Percentiles rank a stretch among this genome's conserved stretches.
Evolutionary conservation across 352 stramenopile species (phyloP).

Genomic region (Pythium aristosporum): DNA sequence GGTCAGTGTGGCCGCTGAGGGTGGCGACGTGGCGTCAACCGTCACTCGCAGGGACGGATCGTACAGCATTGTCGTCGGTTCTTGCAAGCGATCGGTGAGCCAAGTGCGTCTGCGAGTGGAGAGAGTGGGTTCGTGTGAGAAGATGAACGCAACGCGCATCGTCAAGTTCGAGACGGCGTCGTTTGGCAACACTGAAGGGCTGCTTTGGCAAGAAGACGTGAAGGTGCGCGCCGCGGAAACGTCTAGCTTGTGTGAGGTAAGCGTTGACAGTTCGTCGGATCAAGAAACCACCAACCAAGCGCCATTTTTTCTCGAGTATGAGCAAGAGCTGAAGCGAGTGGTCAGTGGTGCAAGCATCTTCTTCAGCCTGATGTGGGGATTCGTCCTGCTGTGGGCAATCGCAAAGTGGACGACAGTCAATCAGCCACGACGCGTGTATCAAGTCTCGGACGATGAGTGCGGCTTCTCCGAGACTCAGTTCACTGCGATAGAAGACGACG

Average conservation of each 20-base stretch:
- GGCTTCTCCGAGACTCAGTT: not conserved
- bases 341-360: not conserved
- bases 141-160: slow-evolving; percentile 13
- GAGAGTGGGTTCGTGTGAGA: slow-evolving; percentile 4
- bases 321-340: not conserved
- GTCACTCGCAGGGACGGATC: slow-evolving; percentile 14
- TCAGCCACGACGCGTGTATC: not conserved
- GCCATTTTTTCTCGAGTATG: not conserved
- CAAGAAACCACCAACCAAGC: not conserved
- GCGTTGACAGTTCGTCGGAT: not conserved
- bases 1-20: slow-evolving; percentile 3
- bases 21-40: not conserved
- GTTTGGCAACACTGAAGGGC: not conserved
- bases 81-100: not conserved
- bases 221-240: slow-evolving; percentile 1
- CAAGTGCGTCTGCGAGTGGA: slow-evolving; percentile 1
- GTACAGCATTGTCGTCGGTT: slow-evolving; percentile 17
- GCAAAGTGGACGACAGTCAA: slow-evolving; percentile 12
- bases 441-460: not conserved
- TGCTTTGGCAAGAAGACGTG: slow-evolving; percentile 21
- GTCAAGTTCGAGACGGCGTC: slow-evolving; percentile 1
- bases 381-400: slow-evolving; percentile 21
- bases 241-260: slow-evolving; percentile 9
- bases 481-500: not conserved
- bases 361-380: slow-evolving; percentile 8